phyloP scores from a whole-genome alignment of 257 asterid genomes.

The Jaltomata sinuosa region DNA sequence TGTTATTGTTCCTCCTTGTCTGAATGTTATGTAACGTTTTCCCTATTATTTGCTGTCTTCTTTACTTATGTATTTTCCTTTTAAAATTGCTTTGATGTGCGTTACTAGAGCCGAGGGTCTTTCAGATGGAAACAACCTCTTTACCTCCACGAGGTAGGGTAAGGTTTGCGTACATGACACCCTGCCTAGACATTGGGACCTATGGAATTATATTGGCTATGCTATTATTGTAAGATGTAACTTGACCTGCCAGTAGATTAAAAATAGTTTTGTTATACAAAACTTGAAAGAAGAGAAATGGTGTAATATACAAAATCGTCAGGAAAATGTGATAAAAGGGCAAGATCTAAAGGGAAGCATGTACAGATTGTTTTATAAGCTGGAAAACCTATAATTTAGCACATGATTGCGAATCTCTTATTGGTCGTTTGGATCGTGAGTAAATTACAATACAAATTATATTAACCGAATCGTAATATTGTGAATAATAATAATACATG shows the following conservation, averaged over 20 bases:
- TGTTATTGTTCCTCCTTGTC: neutral
- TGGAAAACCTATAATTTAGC: neutral
- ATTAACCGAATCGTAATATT: too few species aligned
- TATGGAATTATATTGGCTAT: too few species aligned
- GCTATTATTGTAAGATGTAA: neutral
- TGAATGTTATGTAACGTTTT: neutral
- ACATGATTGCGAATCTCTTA: too few species aligned
- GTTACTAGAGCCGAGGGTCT: neutral
- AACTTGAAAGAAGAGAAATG: neutral
- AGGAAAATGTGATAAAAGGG: neutral
- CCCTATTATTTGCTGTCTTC: neutral
- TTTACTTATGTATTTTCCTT: neutral
- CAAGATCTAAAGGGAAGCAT: neutral
- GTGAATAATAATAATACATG: neutral
- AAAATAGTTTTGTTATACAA: too few species aligned
- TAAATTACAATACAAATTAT: too few species aligned
- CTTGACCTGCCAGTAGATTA: neutral
- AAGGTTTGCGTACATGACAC: neutral
- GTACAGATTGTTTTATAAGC: neutral
- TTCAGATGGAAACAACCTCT: neutral
- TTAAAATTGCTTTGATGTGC: too few species aligned
- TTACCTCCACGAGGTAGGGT: neutral
- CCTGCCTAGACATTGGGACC: too few species aligned
- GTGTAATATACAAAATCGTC: too few species aligned
- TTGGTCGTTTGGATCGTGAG: too few species aligned